Evolutionary conservation across 345 rosid genomes (phyloP).

Genomic region (Psidium guajava): DNA sequence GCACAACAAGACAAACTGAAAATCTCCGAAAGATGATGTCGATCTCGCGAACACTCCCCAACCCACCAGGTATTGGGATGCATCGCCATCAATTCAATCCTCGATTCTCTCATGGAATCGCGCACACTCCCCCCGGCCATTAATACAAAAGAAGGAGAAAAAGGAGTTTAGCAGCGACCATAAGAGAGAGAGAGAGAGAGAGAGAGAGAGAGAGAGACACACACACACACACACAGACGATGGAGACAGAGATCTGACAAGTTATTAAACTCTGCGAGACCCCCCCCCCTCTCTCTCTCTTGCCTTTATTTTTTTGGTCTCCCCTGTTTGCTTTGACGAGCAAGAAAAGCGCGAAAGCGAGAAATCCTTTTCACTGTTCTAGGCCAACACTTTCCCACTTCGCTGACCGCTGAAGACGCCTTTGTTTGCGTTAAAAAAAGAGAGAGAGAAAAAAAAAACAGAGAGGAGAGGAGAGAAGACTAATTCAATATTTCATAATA

Average conservation of each 20-base stretch:
- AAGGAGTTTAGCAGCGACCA: not conserved
- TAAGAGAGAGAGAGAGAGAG: not conserved
- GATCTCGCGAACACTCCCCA: not conserved
- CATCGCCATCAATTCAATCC: not conserved
- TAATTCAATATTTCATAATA: not conserved
- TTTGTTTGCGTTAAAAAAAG: not conserved
- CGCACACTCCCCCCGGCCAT: not conserved
- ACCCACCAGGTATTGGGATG: not conserved
- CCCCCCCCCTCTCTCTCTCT: not conserved
- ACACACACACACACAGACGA: too few species aligned
- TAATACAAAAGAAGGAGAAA: not conserved
- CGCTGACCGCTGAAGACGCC: conserved; percentile 47
- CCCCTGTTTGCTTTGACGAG: not conserved
- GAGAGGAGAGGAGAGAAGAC: not conserved
- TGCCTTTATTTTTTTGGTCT: too few species aligned
- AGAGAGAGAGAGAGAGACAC: not conserved
- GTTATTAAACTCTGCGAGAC: not conserved
- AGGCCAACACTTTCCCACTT: conserved; percentile 55
- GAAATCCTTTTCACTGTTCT: conserved; percentile 32
- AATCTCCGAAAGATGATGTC: not conserved
- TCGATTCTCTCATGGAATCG: not conserved
- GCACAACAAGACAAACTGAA: not conserved
- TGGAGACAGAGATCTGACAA: not conserved
- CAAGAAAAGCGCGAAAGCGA: not conserved
- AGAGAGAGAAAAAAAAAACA: not conserved